Evolutionary conservation across 2,329 filamentous ascomycete species (phyloP), one percentile per base, ranked within the genome.

Genomic region (Akanthomyces uredinophilus): DNA sequence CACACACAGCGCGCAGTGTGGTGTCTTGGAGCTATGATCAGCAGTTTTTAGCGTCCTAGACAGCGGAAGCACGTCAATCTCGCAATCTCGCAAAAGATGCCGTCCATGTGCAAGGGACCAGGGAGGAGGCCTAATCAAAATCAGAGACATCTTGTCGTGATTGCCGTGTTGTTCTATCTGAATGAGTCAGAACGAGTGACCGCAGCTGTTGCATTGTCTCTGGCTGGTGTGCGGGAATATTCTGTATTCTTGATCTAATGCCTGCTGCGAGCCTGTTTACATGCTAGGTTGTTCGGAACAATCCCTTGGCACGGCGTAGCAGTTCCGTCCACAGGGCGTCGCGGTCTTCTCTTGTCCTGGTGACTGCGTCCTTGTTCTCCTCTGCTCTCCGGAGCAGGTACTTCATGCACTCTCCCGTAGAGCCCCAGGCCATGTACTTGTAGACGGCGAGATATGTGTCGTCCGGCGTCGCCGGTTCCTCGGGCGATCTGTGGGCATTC

Each of bases 381-480:
- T 92, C 81, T 1, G 76, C 76, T 11, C 76, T 73, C n/a, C 77
- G 73, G 39, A 90, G 76, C 54, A 96, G 78, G 72, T 95, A 96
- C 73, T 92, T 91, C 80, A 96, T 85, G 74, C 93, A 96, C 77
- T 96, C 91, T 61, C 85, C 84, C 1, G 85, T 88, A 8, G 85
- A 84, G 11, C 87, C 87, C 86, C 86, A 89, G 35, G 87, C 85
- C n/a, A 89, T 76, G 69, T 89, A 89, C 76, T 89, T 89, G 75
- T 85, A 88, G 24, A 87, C 87, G n/a, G 89, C 81, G 46, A 89
- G 78, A 20, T 29, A 35, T 1, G 8, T n/a, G 3, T 35, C 18
- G n/a, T 10, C 24, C 16, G 57, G 32, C 14, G 37, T 27, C 5
- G 49, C 47, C 18, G 35, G 16, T 18, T 43, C 29, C 7, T 61